phyloP scores from a whole-genome alignment of 106 monocot genomes.

The Dendrobium nobile region DNA sequence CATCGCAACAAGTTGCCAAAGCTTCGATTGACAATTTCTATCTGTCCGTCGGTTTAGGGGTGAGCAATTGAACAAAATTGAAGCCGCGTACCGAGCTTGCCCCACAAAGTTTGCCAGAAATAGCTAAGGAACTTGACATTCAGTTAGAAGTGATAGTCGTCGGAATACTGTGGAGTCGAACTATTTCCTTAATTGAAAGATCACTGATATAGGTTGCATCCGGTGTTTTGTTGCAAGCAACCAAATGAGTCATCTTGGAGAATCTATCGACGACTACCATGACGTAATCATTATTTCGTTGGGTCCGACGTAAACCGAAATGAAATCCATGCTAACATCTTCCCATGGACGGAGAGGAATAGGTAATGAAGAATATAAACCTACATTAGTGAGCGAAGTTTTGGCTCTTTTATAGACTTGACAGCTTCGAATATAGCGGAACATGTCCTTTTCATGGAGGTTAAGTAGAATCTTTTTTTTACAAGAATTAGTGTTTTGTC shows the following conservation, averaged over 20 bases:
- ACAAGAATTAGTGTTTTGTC: neutral
- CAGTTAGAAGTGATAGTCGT: neutral
- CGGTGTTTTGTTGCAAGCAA: neutral
- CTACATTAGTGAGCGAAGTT: neutral
- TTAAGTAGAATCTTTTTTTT: neutral
- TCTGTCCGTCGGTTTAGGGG: too few species aligned
- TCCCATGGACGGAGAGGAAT: neutral
- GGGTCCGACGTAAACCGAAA: neutral
- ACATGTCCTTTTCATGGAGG: neutral
- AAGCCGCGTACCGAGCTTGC: neutral
- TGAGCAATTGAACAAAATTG: too few species aligned
- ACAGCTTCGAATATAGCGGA: neutral
- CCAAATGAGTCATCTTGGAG: neutral
- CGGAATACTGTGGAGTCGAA: neutral
- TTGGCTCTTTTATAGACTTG: neutral
- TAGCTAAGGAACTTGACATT: neutral
- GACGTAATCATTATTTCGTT: neutral
- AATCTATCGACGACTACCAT: neutral
- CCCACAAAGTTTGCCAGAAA: neutral
- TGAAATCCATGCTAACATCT: slow-evolving; percentile 8
- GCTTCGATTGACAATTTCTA: too few species aligned
- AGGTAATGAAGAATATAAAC: neutral
- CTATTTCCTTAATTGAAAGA: neutral
- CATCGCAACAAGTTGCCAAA: too few species aligned
- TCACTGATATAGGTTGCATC: neutral